Evolutionary conservation across 2,329 filamentous ascomycete species (phyloP), one percentile per base, ranked within the genome.

Genomic region (Podosphaera aphanis): DNA sequence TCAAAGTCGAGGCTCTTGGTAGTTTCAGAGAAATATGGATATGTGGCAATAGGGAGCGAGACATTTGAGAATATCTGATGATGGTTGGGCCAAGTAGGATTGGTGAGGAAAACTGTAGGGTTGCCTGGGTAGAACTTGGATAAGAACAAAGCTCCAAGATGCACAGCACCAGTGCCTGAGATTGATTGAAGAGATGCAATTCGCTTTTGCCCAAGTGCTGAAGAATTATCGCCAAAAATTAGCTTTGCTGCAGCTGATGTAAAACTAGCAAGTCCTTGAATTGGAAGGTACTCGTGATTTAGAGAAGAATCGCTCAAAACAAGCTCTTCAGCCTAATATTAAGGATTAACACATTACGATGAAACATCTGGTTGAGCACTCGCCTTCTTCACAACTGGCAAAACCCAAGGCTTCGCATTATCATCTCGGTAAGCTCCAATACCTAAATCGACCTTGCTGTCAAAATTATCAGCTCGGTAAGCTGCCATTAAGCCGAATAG

Each of bases 281-380:
- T 98, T 49, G 90, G 88, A 49, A 92, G 83, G 65, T 98, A 98
- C 71, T 98, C 90, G 69, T 98, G 88, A 68, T 98, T 93, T 56
- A 93, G 71, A 49, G 83, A 73, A 59, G 88, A 85, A 64, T 94
- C 85, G 60, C 80, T 79, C 63, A 78, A 81, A 54, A 95, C 74
- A 57, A 84, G 76, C 53, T 90, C 80, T 62, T 95, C 86, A 56
- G 90, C 90, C 88, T 95, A 60, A 45, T 53, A n/a, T 43, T 47
- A 45, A 43, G 20, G 21, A 33, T 52, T 38, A 53, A 43, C 41
- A 48, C 5, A 31, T 31, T 27, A 40, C 43, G 20, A 19, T 25
- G 16, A 39, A 13, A 45, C 25, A 16, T 39, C 21, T n/a, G 6
- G 29, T 2, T n/a, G 15, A 21, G 8, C 31, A 47, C 67, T 59